Conservation (phyloP, 2,329 filamentous ascomycete genomes). For the Fusarium newnesense region DNA sequence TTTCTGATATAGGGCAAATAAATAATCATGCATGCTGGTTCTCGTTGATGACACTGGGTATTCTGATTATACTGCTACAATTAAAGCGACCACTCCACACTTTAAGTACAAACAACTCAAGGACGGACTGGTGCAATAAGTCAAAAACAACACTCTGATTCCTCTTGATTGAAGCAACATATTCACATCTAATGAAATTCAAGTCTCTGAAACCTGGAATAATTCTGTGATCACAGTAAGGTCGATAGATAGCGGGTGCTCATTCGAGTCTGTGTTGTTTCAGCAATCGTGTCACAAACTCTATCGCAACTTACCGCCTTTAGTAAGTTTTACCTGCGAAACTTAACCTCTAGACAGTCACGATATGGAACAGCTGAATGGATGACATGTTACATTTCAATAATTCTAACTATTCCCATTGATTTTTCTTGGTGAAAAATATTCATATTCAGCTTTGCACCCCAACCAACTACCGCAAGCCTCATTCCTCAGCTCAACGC, state of each 20-base stretch:
- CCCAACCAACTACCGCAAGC: not conserved
- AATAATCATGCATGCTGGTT: not conserved
- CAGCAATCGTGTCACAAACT: not conserved
- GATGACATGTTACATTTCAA: not conserved
- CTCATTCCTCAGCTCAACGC: constrained; percentile 15
- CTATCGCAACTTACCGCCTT: not conserved
- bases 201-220: not conserved
- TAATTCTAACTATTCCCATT: not conserved
- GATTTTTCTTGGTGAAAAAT: not conserved
- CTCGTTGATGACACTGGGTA: not conserved
- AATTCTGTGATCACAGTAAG: not conserved
- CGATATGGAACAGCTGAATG: not conserved
- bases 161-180: not conserved
- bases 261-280: not conserved
- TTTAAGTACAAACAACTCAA: not conserved
- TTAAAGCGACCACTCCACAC: not conserved
- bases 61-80: not conserved
- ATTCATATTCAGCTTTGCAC: not conserved
- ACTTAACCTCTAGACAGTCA: not conserved
- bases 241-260: not conserved
- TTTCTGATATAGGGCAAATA: too few relatives aligned
- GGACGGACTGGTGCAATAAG: not conserved
- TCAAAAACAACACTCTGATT: not conserved
- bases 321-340: too few relatives aligned
- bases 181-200: not conserved